Evolutionary conservation across 2,329 filamentous ascomycete species (phyloP).

Genomic region (Sclerotinia borealis): DNA sequence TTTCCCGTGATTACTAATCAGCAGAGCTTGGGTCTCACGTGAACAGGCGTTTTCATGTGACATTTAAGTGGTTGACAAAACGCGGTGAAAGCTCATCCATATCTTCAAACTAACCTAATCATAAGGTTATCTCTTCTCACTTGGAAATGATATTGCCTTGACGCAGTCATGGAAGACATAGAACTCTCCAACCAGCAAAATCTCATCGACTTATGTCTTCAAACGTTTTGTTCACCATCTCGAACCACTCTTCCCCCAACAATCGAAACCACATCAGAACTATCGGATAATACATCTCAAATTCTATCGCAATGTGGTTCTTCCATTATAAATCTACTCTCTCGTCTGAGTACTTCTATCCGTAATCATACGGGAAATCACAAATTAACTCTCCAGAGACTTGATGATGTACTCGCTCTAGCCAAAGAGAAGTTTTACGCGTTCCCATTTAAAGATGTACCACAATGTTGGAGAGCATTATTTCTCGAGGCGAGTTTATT

Average conservation of each 20-base stretch:
- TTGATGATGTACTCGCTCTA: conserved; percentile 52
- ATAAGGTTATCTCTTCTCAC: too few species aligned
- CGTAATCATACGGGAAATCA: conserved; percentile 8
- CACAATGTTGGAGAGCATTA: conserved; percentile 60
- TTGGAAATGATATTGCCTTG: too few species aligned
- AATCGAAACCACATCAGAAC: background rate
- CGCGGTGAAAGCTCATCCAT: background rate
- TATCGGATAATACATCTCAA: background rate
- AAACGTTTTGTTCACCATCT: background rate
- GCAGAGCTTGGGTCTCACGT: background rate
- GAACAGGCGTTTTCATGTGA: background rate
- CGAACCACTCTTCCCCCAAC: background rate
- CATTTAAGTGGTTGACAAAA: too few species aligned
- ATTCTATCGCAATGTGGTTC: conserved; percentile 14
- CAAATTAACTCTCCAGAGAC: conserved; percentile 31
- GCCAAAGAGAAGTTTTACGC: conserved; percentile 64
- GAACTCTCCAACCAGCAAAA: background rate
- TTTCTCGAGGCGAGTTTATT: conserved; percentile 67
- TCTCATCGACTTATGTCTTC: background rate
- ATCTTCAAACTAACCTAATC: too few species aligned
- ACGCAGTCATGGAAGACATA: background rate
- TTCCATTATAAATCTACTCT: conserved; percentile 19
- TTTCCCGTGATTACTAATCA: background rate
- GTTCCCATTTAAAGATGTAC: conserved; percentile 61
- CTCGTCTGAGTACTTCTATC: conserved; percentile 14